These are phyloP conservation scores for Symbiotaphrina buchneri DNA, from an alignment of 495 filamentous ascomycete species.

Conservation along the genomic window DNA sequence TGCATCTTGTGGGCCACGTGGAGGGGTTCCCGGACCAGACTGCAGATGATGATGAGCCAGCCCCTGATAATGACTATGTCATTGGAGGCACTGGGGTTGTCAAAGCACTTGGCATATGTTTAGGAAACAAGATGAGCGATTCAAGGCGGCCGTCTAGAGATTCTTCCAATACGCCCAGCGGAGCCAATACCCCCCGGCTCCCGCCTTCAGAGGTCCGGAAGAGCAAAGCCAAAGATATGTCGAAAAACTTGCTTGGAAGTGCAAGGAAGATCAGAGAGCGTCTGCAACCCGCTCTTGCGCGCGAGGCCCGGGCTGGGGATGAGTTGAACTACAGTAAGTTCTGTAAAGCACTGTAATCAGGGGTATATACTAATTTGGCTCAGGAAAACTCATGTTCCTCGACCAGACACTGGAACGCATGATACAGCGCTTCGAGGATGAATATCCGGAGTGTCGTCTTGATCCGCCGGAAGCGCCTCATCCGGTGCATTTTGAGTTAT, in stretches of 20 bases:
- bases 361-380: background rate
- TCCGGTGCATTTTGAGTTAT: slow-evolving; percentile 5
- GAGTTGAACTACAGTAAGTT: slow-evolving; percentile 57
- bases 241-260: slow-evolving; percentile 62
- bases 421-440: slow-evolving; percentile 86
- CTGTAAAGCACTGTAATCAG: background rate
- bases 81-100: slow-evolving; percentile 91
- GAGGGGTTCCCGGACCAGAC: slow-evolving; percentile 28
- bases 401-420: slow-evolving; percentile 75
- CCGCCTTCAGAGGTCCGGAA: slow-evolving; percentile 20
- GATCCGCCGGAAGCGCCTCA: slow-evolving; percentile 9
- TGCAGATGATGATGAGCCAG: slow-evolving; percentile 37
- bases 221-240: slow-evolving; percentile 74
- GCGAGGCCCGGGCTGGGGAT: slow-evolving; percentile 43
- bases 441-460: slow-evolving; percentile 76
- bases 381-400: slow-evolving; percentile 70
- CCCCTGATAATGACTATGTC: slow-evolving; percentile 84
- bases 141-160: slow-evolving; percentile 19
- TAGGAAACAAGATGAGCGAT: slow-evolving; percentile 49
- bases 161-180: slow-evolving; percentile 22
- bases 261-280: slow-evolving; percentile 71
- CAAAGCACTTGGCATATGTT: slow-evolving; percentile 74
- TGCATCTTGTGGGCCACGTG: slow-evolving; percentile 32
- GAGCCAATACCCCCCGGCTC: slow-evolving; percentile 27
- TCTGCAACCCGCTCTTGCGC: slow-evolving; percentile 65